These are phyloP conservation scores for Phytomonas serpens DNA, from an alignment of 208 protist genomes.

Conservation along the genomic window DNA sequence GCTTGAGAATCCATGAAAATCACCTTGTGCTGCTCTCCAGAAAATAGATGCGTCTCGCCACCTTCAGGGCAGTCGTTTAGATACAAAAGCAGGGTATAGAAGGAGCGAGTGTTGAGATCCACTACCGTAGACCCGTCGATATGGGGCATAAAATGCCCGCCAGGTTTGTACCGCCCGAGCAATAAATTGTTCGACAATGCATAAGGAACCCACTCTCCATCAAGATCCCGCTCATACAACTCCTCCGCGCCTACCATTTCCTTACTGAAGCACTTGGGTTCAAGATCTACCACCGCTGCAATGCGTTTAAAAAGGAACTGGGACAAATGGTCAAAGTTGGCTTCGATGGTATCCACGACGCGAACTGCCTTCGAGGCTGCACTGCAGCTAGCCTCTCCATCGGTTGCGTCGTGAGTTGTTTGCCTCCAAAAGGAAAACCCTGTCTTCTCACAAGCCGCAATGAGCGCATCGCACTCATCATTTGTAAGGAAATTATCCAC, in stretches of 20 bases:
- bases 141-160: conserved; percentile 90
- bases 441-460: conserved; percentile 60
- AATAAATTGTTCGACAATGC: conserved; percentile 71
- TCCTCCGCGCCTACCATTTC: conserved; percentile 50
- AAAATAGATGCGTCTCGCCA: conserved; percentile 76
- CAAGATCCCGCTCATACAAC: conserved; percentile 70
- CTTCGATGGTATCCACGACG: conserved; percentile 84
- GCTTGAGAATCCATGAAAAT: conserved; percentile 35
- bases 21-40: conserved; percentile 61
- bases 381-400: conserved; percentile 31
- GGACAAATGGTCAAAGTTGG: conserved; percentile 52
- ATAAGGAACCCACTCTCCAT: conserved; percentile 67
- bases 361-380: conserved; percentile 47
- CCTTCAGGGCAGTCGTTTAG: conserved; percentile 74
- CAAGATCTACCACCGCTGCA: conserved; percentile 35
- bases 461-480: conserved; percentile 62
- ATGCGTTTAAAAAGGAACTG: conserved; percentile 60
- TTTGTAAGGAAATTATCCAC: conserved; percentile 66
- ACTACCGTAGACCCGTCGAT: conserved; percentile 82
- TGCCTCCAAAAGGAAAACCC: conserved; percentile 76
- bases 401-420: conserved; percentile 19
- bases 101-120: conserved; percentile 81
- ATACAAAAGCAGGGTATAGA: conserved; percentile 89
- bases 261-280: conserved; percentile 43
- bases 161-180: conserved; percentile 66